Conservation (phyloP, 1,139 yeast genomes). For the Yamadazyma dushanensis region DNA sequence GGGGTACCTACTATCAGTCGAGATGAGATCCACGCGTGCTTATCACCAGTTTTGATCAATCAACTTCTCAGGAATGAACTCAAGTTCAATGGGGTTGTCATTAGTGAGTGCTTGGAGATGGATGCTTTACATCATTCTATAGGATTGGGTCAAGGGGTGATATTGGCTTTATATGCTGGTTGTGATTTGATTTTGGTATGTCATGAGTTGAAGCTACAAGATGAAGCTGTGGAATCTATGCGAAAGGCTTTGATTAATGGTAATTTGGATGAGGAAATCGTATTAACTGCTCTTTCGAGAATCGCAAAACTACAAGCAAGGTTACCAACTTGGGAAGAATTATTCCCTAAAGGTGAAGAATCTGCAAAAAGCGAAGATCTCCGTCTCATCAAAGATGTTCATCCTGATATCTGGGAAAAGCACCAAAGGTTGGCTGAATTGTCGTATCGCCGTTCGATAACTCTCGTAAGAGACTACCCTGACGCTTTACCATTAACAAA, state of each 20-base stretch:
- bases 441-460: constrained; percentile 56
- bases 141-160: constrained; percentile 68
- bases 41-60: constrained; percentile 57
- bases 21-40: constrained; percentile 64
- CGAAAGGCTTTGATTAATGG: constrained; percentile 55
- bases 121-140: constrained; percentile 63
- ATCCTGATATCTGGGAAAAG: constrained; percentile 37
- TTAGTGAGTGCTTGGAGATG: constrained; percentile 66
- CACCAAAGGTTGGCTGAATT: constrained; percentile 47
- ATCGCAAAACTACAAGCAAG: constrained; percentile 45
- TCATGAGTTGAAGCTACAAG: constrained; percentile 55
- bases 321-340: constrained; percentile 49
- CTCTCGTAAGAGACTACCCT: constrained; percentile 57
- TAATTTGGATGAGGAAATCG: constrained; percentile 46
- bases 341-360: constrained; percentile 41
- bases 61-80: constrained; percentile 54
- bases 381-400: constrained; percentile 25
- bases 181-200: constrained; percentile 69
- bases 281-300: constrained; percentile 43
- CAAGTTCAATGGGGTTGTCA: constrained; percentile 59
- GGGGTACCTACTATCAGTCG: constrained; percentile 66
- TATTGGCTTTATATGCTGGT: constrained; percentile 61
- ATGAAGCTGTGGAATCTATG: constrained; percentile 58
- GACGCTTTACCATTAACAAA: constrained; percentile 53
- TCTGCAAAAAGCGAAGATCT: constrained; percentile 27